phyloP scores from a whole-genome alignment of 2,329 filamentous ascomycete genomes.

The Proliferodiscus dingleyae region DNA sequence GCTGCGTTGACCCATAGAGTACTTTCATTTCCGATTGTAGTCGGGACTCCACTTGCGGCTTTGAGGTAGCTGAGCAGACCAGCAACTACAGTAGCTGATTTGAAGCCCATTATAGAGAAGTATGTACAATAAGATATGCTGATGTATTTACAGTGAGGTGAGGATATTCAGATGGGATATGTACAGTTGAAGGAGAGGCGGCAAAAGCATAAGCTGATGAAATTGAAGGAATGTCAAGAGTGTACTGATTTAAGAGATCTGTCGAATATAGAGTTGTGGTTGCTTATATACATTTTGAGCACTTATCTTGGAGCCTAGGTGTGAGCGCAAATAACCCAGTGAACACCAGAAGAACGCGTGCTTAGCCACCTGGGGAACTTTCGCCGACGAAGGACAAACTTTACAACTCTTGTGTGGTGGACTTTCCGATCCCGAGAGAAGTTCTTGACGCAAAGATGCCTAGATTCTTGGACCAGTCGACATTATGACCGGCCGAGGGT shows the following conservation, averaged over 20 bases:
- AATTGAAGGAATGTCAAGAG: slow-evolving; percentile 1
- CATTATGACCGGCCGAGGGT: neutral
- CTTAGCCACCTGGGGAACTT: neutral
- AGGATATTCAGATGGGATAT: slow-evolving; percentile 5
- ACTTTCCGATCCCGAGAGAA: neutral
- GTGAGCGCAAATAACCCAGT: too few relatives aligned
- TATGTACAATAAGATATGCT: neutral
- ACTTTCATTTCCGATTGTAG: slow-evolving; percentile 7
- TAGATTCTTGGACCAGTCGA: neutral
- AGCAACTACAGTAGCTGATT: slow-evolving; percentile 2
- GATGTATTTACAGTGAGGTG: neutral
- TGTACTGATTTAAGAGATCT: neutral
- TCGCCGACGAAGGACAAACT: neutral
- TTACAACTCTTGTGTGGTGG: neutral
- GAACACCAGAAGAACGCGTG: neutral
- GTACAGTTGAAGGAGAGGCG: slow-evolving; percentile 2
- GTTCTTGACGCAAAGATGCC: neutral
- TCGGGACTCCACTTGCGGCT: slow-evolving; percentile 4
- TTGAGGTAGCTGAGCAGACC: slow-evolving; percentile 10
- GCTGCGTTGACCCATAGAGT: slow-evolving; percentile 3
- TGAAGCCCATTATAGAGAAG: slow-evolving; percentile 7
- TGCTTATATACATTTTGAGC: neutral
- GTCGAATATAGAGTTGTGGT: neutral
- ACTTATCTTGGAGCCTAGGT: neutral
- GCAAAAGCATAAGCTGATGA: neutral